Base-by-base conservation (phyloP, 2,329 filamentous ascomycete species). In the Taxawa tesnikishii region DNA sequence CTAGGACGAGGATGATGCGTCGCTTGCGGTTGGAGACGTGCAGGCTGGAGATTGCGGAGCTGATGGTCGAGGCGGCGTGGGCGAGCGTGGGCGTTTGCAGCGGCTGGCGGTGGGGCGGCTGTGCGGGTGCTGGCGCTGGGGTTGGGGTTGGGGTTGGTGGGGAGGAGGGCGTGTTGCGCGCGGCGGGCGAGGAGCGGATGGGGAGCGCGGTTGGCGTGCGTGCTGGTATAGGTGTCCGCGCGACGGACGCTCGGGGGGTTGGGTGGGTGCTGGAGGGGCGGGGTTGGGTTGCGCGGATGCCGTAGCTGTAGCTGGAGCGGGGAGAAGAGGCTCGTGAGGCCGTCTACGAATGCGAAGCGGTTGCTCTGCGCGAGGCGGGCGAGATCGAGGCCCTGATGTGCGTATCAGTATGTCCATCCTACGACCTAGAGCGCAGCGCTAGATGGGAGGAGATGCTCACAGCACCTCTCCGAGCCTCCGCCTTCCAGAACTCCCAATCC, bases 401-500 rank as follows among this genome's bases (percentile, higher is more conserved):
- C n/a, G 3, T 32, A 21, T 35, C 29, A 38, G 32, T 17, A 29
- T 26, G 9, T n/a, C n/a, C n/a, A n/a, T n/a, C n/a, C n/a, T n/a
- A n/a, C n/a, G n/a, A n/a, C n/a, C n/a, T n/a, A n/a, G n/a, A n/a
- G n/a, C n/a, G n/a, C n/a, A n/a, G n/a, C n/a, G n/a, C n/a, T n/a
- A n/a, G n/a, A n/a, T n/a, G 15, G 17, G 3, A 15, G 8, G 17
- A 28, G 26, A 14, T n/a, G 41, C 65, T 42, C 58, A 83, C 49
- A 15, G 42, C 79, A 48, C 84, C 55, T 54, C 77, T 77, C 32
- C 73, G 68, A 2, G 68, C 69, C 30, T 82, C 78, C 3, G 77
- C 71, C 40, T 64, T 75, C 84, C 85, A 94, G 50, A 93, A 92
- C 1, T 70, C 62, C 41, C 69, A 71, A 46, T 88, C 79, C 38